phyloP scores from a whole-genome alignment of 2,329 filamentous ascomycete genomes.

The Botrytis porri region DNA sequence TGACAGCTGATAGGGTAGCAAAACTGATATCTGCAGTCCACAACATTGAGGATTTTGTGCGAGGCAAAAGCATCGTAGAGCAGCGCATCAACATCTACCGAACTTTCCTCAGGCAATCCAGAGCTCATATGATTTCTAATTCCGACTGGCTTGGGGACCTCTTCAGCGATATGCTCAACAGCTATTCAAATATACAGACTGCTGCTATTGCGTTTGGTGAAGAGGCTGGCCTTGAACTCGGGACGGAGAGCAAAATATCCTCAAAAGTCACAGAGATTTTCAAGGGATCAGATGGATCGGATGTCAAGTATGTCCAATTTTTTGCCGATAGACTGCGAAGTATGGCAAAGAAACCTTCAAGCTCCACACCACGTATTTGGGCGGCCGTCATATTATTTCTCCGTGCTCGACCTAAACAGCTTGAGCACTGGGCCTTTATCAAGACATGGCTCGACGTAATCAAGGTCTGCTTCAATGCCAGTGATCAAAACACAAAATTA shows the following conservation, averaged over 20 bases:
- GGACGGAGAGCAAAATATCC: constrained; percentile 65
- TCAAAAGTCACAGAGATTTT: constrained; percentile 65
- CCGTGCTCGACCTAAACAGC: constrained; percentile 55
- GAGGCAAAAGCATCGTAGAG: constrained; percentile 76
- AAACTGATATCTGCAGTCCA: constrained; percentile 69
- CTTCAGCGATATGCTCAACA: constrained; percentile 77
- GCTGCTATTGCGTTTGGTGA: constrained; percentile 73
- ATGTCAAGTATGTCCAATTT: constrained; percentile 61
- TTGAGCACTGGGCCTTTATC: constrained; percentile 69
- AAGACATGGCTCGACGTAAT: constrained; percentile 74
- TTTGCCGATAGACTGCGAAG: constrained; percentile 64
- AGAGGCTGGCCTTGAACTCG: constrained; percentile 66
- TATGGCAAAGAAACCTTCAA: constrained; percentile 64
- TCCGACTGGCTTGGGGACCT: constrained; percentile 79
- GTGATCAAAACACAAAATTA: constrained; percentile 65
- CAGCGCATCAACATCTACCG: constrained; percentile 77
- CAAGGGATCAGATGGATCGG: constrained; percentile 40
- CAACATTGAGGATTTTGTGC: constrained; percentile 68
- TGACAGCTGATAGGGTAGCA: constrained; percentile 68
- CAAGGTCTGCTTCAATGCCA: constrained; percentile 79
- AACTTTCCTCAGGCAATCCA: constrained; percentile 70
- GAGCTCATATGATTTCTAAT: constrained; percentile 65
- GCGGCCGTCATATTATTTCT: constrained; percentile 76
- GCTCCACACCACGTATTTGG: constrained; percentile 83
- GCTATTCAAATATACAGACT: constrained; percentile 69